Percentiles rank a stretch among this genome's conserved stretches.
These are phyloP conservation scores for Mucor circinelloides DNA, from an alignment of 371 early-diverging fungal genomes.

Conservation along the genomic window DNA sequence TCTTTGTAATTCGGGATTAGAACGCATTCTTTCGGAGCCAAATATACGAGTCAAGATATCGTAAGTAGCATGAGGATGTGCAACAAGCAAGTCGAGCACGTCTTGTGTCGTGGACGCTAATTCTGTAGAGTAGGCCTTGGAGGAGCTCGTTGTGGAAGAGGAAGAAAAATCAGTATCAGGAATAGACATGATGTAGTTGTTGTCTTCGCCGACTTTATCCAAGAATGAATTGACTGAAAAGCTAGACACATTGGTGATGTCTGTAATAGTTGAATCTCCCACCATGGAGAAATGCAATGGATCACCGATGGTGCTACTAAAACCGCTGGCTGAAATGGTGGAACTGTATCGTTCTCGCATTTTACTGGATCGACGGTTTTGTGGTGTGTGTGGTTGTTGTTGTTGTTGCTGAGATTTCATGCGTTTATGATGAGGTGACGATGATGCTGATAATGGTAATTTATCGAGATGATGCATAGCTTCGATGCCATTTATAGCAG, in stretches of 20 bases:
- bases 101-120: not conserved
- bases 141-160: not conserved
- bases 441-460: not conserved
- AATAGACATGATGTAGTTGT: conserved; percentile 20
- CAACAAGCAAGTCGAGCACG: conserved; percentile 13
- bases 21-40: conserved; percentile 9
- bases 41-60: conserved; percentile 19
- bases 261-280: conserved; percentile 24
- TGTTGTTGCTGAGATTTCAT: not conserved
- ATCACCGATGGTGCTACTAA: conserved; percentile 14
- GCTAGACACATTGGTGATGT: conserved; percentile 22
- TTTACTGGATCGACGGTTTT: not conserved
- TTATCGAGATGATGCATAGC: conserved; percentile 4
- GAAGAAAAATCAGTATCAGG: conserved; percentile 16
- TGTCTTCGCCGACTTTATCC: conserved; percentile 17
- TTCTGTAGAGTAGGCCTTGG: not conserved
- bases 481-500: not conserved
- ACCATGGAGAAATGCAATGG: conserved; percentile 21
- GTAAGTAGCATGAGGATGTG: conserved; percentile 9
- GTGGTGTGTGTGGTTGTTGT: too few relatives aligned
- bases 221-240: conserved; percentile 23
- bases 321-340: conserved; percentile 13
- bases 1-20: conserved; percentile 22
- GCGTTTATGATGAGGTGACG: not conserved
- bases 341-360: conserved; percentile 14